A percentile compares a stretch with the other conserved stretches of the same genome.
Conservation (phyloP, 1,139 yeast species). For the Trichomonascaceae sp. region DNA sequence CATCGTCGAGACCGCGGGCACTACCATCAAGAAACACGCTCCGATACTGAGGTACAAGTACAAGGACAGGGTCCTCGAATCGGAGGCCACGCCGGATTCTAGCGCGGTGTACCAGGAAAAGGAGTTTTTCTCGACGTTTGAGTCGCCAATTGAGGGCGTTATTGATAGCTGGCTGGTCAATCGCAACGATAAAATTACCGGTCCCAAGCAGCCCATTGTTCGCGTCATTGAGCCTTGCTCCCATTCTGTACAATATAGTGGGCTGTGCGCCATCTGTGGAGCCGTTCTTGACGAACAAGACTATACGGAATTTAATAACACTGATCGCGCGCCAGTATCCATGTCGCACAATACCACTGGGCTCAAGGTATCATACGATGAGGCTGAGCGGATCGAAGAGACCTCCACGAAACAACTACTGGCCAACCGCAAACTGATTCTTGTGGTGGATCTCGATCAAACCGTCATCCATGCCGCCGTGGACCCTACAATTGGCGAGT, state of each 20-base stretch:
- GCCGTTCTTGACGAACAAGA: constrained; percentile 65
- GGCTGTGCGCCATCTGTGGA: constrained; percentile 91
- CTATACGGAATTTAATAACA: constrained; percentile 59
- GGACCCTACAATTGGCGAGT: constrained; percentile 92
- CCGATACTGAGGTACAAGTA: constrained; percentile 51
- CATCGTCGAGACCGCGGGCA: constrained; percentile 35
- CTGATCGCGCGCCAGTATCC: constrained; percentile 69
- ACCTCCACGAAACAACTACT: constrained; percentile 49
- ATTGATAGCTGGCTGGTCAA: constrained; percentile 38
- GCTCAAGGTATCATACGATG: constrained; percentile 67
- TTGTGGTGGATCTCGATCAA: constrained; percentile 94
- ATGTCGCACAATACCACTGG: constrained; percentile 91
- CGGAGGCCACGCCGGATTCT: constrained; percentile 15
- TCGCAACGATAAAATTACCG: constrained; percentile 48
- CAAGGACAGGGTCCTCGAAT: constrained; percentile 37
- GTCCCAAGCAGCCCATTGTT: constrained; percentile 35
- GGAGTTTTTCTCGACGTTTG: constrained; percentile 42
- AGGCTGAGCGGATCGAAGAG: constrained; percentile 76
- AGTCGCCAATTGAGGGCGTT: constrained; percentile 70
- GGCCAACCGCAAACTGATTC: constrained; percentile 54
- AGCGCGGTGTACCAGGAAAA: constrained; percentile 10
- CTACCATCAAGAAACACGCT: constrained; percentile 37
- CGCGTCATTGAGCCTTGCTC: constrained; percentile 70
- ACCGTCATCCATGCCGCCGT: constrained; percentile 97
- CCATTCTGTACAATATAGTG: constrained; percentile 93